Conservation (phyloP, 331 rosid species). For the Cydonia oblonga region DNA sequence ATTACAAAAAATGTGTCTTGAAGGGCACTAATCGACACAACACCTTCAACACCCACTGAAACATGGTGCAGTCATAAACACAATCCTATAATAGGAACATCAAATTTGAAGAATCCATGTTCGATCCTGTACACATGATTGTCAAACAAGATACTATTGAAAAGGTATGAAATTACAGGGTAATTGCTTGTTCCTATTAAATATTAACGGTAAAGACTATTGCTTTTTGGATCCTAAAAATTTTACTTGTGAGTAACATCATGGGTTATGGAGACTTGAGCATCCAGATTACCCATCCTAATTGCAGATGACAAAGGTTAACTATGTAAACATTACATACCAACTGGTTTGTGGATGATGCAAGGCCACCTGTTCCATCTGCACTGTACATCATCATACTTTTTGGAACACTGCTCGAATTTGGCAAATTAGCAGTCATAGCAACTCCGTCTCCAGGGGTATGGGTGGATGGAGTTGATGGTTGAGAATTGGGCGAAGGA, state of each 20-base stretch:
- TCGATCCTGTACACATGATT: background rate
- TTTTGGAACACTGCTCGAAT: slow-evolving; percentile 51
- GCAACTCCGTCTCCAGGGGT: slow-evolving; percentile 78
- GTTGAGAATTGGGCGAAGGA: slow-evolving; percentile 86
- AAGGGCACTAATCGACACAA: background rate
- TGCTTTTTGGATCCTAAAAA: background rate
- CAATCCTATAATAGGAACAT: background rate
- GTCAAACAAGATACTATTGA: background rate
- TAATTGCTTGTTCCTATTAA: background rate
- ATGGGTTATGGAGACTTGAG: background rate
- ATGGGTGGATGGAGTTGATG: slow-evolving; percentile 91
- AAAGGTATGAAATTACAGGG: background rate
- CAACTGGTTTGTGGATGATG: slow-evolving; percentile 86
- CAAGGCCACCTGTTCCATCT: slow-evolving; percentile 82
- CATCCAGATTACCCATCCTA: background rate
- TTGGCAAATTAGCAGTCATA: slow-evolving; percentile 62
- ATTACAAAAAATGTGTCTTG: background rate
- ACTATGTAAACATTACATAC: slow-evolving; percentile 29
- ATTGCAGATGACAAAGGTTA: slow-evolving; percentile 5
- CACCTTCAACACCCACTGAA: background rate
- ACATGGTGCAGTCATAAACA: background rate
- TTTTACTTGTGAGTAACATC: background rate
- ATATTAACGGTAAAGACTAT: background rate
- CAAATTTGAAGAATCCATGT: background rate
- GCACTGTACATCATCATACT: slow-evolving; percentile 54